Percentiles rank a stretch among this genome's conserved stretches.
Evolutionary conservation across 441 rosid genomes (phyloP).

Genomic region (Melastoma candidum): DNA sequence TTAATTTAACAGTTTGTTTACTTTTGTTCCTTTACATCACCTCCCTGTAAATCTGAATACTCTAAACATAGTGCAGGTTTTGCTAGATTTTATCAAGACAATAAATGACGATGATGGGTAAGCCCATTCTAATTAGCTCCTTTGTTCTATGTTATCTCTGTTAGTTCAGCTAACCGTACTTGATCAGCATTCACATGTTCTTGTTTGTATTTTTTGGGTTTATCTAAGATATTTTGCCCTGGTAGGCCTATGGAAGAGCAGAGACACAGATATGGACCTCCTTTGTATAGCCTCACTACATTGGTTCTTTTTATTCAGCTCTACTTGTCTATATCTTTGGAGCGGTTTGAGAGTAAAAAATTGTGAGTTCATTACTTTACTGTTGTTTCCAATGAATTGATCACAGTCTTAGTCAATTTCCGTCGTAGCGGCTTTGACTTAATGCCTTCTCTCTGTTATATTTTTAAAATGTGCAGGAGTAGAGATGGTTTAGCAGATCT

Average conservation of each 20-base stretch:
- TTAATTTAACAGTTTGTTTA: background rate
- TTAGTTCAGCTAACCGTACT: too few species aligned
- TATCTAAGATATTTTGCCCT: conserved; percentile 13
- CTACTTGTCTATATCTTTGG: conserved; percentile 53
- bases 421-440: too few species aligned
- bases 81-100: conserved; percentile 85
- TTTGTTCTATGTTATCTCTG: too few species aligned
- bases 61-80: conserved; percentile 45
- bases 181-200: too few species aligned
- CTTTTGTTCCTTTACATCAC: conserved; percentile 3
- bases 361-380: conserved; percentile 34
- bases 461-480: conserved; percentile 33
- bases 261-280: conserved; percentile 91
- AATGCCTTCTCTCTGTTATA: conserved; percentile 8
- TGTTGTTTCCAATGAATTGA: conserved; percentile 6
- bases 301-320: conserved; percentile 57
- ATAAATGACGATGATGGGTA: conserved; percentile 98
- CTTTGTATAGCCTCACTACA: conserved; percentile 71
- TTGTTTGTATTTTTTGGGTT: conserved; percentile 1
- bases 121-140: conserved; percentile 4
- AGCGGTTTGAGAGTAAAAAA: conserved; percentile 49
- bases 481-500: conserved; percentile 41
- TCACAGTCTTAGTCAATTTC: conserved; percentile 14
- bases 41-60: background rate
- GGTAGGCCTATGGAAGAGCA: conserved; percentile 99